A percentile compares a stretch with the other conserved stretches of the same genome.
phyloP scores from a whole-genome alignment of 1,284 basidiomycete genomes.

The Neotropicomus parvogracilis region DNA sequence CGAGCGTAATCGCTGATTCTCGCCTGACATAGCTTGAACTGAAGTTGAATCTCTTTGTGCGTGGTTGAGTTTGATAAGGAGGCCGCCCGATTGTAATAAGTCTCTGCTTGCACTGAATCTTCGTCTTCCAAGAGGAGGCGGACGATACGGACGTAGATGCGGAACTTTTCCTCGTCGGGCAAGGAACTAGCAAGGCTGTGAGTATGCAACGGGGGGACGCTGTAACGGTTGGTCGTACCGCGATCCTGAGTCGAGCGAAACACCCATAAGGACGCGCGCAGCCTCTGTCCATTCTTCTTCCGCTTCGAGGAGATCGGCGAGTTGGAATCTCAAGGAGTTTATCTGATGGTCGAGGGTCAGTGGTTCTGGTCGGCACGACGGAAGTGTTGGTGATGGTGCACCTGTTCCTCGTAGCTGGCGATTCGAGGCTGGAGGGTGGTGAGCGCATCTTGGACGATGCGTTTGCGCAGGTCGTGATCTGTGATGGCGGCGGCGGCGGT shows the following conservation, averaged over 20 bases:
- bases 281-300: slow-evolving; percentile 94
- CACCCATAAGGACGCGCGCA: slow-evolving; percentile 85
- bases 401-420: slow-evolving; percentile 94
- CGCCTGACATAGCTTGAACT: slow-evolving; percentile 88
- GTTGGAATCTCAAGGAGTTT: slow-evolving; percentile 78
- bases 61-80: slow-evolving; percentile 76
- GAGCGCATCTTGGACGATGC: slow-evolving; percentile 70
- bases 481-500: slow-evolving; percentile 55
- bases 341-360: slow-evolving; percentile 49
- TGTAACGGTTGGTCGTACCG: slow-evolving; percentile 46
- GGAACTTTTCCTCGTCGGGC: slow-evolving; percentile 83
- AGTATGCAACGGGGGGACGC: slow-evolving; percentile 1
- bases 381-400: slow-evolving; percentile 43
- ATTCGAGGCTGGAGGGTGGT: slow-evolving; percentile 69
- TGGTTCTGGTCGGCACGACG: slow-evolving; percentile 4
- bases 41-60: slow-evolving; percentile 73
- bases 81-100: slow-evolving; percentile 95
- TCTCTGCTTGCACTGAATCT: slow-evolving; percentile 91
- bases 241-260: slow-evolving; percentile 89
- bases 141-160: slow-evolving; percentile 90
- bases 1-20: slow-evolving; percentile 89
- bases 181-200: slow-evolving; percentile 47
- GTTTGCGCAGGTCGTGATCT: slow-evolving; percentile 57
- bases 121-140: slow-evolving; percentile 94
- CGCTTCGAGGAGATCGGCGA: slow-evolving; percentile 83